A percentile compares a stretch with the other conserved stretches of the same genome.
These are phyloP conservation scores for Didymella arachidicola DNA, from an alignment of 2,329 filamentous ascomycete species.

Conservation along the genomic window DNA sequence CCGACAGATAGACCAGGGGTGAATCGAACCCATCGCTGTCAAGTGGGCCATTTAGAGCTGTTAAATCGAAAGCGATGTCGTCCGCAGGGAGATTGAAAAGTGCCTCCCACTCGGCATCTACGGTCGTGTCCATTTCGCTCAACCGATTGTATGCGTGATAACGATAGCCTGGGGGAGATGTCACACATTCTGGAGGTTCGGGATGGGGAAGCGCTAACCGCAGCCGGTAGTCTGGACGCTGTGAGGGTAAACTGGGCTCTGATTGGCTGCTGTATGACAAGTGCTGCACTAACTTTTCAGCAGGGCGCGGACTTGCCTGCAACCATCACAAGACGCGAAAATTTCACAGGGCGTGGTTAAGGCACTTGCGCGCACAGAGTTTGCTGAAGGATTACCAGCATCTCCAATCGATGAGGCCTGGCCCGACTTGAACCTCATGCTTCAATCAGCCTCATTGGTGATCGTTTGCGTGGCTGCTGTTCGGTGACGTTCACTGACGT, in stretches of 20 bases:
- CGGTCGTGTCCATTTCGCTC: conserved; percentile 7
- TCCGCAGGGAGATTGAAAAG: conserved; percentile 12
- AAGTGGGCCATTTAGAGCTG: conserved; percentile 1
- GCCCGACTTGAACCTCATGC: conserved; percentile 5
- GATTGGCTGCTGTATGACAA: conserved; percentile 15
- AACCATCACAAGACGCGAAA: conserved; percentile 8
- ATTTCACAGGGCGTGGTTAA: conserved; percentile 12
- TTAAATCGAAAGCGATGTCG: conserved; percentile 8
- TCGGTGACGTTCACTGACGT: conserved; percentile 10
- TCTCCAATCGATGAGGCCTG: background rate
- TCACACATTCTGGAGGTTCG: conserved; percentile 9
- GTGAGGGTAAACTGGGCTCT: conserved; percentile 4
- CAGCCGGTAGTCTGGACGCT: conserved; percentile 14
- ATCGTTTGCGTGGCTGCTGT: background rate
- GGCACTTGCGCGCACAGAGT: conserved; percentile 1
- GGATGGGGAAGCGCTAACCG: conserved; percentile 12
- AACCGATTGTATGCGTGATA: conserved; percentile 17
- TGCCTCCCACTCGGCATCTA: conserved; percentile 18
- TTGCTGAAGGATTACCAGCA: background rate
- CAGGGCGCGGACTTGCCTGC: conserved; percentile 9
- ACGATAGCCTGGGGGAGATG: conserved; percentile 2
- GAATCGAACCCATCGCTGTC: conserved; percentile 19
- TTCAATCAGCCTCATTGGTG: conserved; percentile 4
- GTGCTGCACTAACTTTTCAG: background rate
- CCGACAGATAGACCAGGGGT: conserved; percentile 11